These are phyloP conservation scores for Aquilaria agallochum DNA, from an alignment of 441 rosid species.

Conservation along the genomic window DNA sequence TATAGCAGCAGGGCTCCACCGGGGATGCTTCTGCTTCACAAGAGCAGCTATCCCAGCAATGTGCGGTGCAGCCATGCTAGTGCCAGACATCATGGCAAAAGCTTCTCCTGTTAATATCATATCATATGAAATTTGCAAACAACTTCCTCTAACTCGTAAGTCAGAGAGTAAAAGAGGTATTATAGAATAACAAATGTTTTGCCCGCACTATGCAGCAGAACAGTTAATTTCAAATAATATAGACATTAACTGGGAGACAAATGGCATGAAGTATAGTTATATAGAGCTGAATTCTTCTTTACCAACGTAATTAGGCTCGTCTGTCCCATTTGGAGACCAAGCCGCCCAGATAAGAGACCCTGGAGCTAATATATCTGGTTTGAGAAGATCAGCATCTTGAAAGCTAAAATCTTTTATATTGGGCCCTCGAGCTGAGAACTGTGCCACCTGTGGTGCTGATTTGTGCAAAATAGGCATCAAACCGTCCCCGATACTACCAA, in stretches of 20 bases:
- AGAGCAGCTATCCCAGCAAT: conserved; percentile 98
- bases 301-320: conserved; percentile 88
- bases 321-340: conserved; percentile 97
- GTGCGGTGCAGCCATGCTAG: conserved; percentile 99
- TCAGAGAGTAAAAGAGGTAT: not conserved
- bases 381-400: conserved; percentile 97
- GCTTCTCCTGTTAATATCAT: conserved; percentile 67
- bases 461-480: conserved; percentile 89
- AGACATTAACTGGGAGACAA: conserved; percentile 8
- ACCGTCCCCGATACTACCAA: conserved; percentile 92
- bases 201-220: not conserved
- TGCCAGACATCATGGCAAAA: conserved; percentile 96
- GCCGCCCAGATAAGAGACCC: conserved; percentile 99
- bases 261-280: not conserved
- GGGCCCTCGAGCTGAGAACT: conserved; percentile 97
- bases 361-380: conserved; percentile 98
- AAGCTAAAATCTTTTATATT: conserved; percentile 91
- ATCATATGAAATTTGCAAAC: conserved; percentile 1
- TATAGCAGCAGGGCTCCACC: conserved; percentile 97
- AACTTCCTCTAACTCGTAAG: not conserved
- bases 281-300: conserved; percentile 21
- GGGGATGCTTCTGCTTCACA: conserved; percentile 89
- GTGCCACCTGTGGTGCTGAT: conserved; percentile 98
- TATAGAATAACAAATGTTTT: not conserved
- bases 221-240: not conserved